A percentile compares a stretch with the other conserved stretches of the same genome.
Conservation (phyloP, 805 yeast species). For the Starmerella apicola region DNA sequence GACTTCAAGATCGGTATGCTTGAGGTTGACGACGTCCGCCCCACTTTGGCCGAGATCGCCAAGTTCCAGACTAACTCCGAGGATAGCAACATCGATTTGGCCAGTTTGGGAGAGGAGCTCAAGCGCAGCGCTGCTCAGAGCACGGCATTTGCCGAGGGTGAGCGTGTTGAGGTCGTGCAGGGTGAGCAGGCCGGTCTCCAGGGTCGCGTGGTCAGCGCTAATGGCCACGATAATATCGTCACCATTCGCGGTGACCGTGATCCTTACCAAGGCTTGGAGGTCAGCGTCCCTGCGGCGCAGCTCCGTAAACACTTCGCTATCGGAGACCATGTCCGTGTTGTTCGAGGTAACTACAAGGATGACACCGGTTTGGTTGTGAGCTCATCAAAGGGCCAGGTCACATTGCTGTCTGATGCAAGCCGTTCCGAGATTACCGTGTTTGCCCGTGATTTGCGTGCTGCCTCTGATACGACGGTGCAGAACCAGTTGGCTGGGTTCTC, state of each 20-base stretch:
- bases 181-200: constrained; percentile 90
- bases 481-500: constrained; percentile 66
- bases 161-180: constrained; percentile 75
- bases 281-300: constrained; percentile 72
- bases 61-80: constrained; percentile 54
- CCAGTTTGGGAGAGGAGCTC: constrained; percentile 75
- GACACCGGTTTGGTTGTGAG: constrained; percentile 90
- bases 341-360: constrained; percentile 81
- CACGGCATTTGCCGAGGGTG: constrained; percentile 78
- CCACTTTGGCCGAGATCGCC: constrained; percentile 65
- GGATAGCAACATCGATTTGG: constrained; percentile 79
- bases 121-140: constrained; percentile 44
- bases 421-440: constrained; percentile 82
- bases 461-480: constrained; percentile 76
- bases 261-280: constrained; percentile 40
- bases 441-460: constrained; percentile 79
- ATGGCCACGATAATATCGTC: constrained; percentile 40
- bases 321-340: constrained; percentile 92
- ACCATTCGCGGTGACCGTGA: constrained; percentile 37
- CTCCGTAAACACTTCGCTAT: constrained; percentile 74
- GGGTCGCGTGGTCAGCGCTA: constrained; percentile 37
- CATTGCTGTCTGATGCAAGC: constrained; percentile 79
- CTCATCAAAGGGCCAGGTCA: constrained; percentile 64
- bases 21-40: constrained; percentile 68
- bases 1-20: constrained; percentile 74